Base-by-base conservation (phyloP, 768 basidiomycete species). In the Inosperma sp. region DNA sequence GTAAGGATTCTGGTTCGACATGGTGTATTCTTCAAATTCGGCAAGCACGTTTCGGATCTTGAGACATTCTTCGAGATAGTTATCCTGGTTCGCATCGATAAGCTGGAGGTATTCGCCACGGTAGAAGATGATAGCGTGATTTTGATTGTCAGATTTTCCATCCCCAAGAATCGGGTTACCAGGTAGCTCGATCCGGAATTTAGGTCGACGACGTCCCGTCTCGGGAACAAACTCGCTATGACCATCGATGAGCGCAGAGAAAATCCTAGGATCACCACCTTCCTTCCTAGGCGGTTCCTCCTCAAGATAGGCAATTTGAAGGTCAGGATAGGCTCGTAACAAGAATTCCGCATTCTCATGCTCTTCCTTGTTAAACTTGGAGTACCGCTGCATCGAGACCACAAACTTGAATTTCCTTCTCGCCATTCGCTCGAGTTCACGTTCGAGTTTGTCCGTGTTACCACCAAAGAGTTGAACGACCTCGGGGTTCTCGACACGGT, bases 81-180 rank as follows among this genome's bases (percentile, higher is more conserved):
- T 97, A 72, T 99, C 96, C 73, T 99, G 95, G 66, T 99, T 99
- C 68, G 96, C 96, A 59, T 99, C 96, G 66, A 99, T 97, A 56
- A 99, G 90, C 72, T 99, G 96, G 4, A 99, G 76, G 69, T 98
- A 99, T 72, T 98, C 96, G 60, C 96, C 96, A 54, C 96, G 92
- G 72, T 98, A 97, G 76, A 98, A 99, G 69, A 99, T 84, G 68
- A 99, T 94, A 23, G 96, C 95, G 60, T 99, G 96, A 68, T 99
- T 98, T 80, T 98, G 96, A 70, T 99, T 99, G 75, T 99, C 96
- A 21, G 93, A 95, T 72, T 99, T 99, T 52, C 96, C 96, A 63
- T 99, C 96, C 53, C 95, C 96, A 45, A 98, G 81, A 72, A 99
- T 99, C 1, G 96, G 96, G 72, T 99, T 99, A 21, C 96, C 96